Conservation (phyloP, 1,284 basidiomycete genomes). For the Golubevia pallescens region DNA sequence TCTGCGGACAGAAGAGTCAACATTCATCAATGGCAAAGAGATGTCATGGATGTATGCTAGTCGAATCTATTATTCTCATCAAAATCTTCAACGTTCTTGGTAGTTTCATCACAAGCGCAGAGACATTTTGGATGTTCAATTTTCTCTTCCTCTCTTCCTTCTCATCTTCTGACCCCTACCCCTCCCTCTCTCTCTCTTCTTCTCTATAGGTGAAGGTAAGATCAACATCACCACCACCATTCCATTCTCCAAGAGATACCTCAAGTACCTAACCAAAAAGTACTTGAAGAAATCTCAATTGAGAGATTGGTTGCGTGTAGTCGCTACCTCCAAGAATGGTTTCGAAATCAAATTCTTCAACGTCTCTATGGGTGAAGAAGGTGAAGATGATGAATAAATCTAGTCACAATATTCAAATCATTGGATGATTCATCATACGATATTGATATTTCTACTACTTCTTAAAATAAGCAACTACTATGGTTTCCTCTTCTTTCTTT, state of each 20-base stretch:
- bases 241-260: constrained; percentile 66
- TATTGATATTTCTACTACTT: background rate
- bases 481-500: background rate
- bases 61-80: background rate
- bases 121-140: too few species aligned
- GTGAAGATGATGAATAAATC: background rate
- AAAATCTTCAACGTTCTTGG: background rate
- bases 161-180: background rate
- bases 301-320: constrained; percentile 65
- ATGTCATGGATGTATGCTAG: background rate
- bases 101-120: background rate
- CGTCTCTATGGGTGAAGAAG: constrained; percentile 18
- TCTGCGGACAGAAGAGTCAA: background rate
- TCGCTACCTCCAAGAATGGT: constrained; percentile 65
- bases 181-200: constrained; percentile 5
- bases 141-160: background rate
- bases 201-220: constrained; percentile 62
- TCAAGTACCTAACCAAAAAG: constrained; percentile 67
- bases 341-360: constrained; percentile 66
- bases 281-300: constrained; percentile 63
- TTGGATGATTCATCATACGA: background rate
- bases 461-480: background rate
- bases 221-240: constrained; percentile 65
- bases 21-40: background rate
- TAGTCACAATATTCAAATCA: background rate